Evolutionary conservation across 768 basidiomycete genomes (phyloP), one percentile per base, ranked within the genome.

Genomic region (Hortiboletus campestris): DNA sequence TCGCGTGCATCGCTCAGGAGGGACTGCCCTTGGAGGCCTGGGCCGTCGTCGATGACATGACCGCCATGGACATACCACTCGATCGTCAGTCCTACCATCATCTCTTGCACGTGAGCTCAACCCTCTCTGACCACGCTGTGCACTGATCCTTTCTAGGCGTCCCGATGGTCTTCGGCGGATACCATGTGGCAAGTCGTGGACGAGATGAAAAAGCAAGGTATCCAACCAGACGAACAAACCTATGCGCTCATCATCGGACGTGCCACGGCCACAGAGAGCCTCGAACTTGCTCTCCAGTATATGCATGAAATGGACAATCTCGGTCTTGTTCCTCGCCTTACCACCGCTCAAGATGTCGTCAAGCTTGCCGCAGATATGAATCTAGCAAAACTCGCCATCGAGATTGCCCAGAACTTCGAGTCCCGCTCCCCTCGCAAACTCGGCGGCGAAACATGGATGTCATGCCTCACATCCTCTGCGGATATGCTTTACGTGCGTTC

Each of bases 11-110:
- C 51, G 75, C 80, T 0, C 59, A 64, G 8, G 73, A 79, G 36
- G 74, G 72, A 6, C 62, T 76, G 10, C 74, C 74, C 65, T 61
- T 78, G 29, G 83, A 88, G 56, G 79, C 85, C 5, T 80, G 79
- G 75, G 88, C 86, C 17, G 78, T 88, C 51, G 70, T 87, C 29
- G 84, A 87, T 35, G 88, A 91, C 66, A 89, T 91, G 86, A 49
- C 76, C 34, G 66, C 75, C 17, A 59, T 77, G 41, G 79, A 78
- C 3, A 57, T 91, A 20, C 56, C 68, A 43, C 85, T 82, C 6
- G 75, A 81, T 51, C 60, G 72, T 6, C 71, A 78, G 38, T 77
- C 82, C 10, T 85, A 86, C 67, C 81, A 87, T 43, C 72, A 78
- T 41, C 74, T 92, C 25, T 68, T 92, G 46, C 72, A 80, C 63